phyloP scores from a whole-genome alignment of 768 basidiomycete genomes.

The Obba rivulosa region DNA sequence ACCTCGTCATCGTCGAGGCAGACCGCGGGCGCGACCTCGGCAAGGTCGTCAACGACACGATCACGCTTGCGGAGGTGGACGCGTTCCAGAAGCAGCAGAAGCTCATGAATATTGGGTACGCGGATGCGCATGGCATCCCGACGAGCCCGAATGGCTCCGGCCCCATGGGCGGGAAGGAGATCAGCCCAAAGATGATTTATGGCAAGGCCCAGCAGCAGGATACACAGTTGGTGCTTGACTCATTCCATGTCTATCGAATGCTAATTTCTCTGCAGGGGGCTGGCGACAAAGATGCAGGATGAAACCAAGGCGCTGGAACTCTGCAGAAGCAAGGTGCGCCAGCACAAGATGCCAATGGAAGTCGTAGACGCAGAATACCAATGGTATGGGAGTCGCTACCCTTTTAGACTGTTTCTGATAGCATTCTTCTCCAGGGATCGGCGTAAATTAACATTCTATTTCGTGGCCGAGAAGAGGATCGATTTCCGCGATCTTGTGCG shows the following conservation, averaged over 20 bases:
- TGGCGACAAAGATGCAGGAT: slow-evolving; percentile 82
- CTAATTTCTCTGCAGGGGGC: slow-evolving; percentile 27
- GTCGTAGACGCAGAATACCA: slow-evolving; percentile 99
- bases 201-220: slow-evolving; percentile 81
- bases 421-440: slow-evolving; percentile 64
- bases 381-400: slow-evolving; percentile 52
- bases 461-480: slow-evolving; percentile 91
- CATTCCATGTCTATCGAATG: not conserved
- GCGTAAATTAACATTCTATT: slow-evolving; percentile 97
- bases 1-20: slow-evolving; percentile 94
- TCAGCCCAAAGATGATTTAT: slow-evolving; percentile 96
- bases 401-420: not conserved
- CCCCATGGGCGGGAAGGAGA: slow-evolving; percentile 71
- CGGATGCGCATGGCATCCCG: slow-evolving; percentile 30
- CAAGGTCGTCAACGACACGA: slow-evolving; percentile 85
- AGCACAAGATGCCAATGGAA: slow-evolving; percentile 96
- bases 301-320: slow-evolving; percentile 89
- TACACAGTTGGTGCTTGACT: slow-evolving; percentile 54
- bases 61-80: slow-evolving; percentile 86
- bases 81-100: slow-evolving; percentile 81
- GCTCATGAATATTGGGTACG: slow-evolving; percentile 31
- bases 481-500: slow-evolving; percentile 95
- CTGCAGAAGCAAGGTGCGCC: slow-evolving; percentile 87
- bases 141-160: slow-evolving; percentile 44
- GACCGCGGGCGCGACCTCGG: slow-evolving; percentile 93